phyloP scores from a whole-genome alignment of 306 rosid genomes.

The Glycine soja region DNA sequence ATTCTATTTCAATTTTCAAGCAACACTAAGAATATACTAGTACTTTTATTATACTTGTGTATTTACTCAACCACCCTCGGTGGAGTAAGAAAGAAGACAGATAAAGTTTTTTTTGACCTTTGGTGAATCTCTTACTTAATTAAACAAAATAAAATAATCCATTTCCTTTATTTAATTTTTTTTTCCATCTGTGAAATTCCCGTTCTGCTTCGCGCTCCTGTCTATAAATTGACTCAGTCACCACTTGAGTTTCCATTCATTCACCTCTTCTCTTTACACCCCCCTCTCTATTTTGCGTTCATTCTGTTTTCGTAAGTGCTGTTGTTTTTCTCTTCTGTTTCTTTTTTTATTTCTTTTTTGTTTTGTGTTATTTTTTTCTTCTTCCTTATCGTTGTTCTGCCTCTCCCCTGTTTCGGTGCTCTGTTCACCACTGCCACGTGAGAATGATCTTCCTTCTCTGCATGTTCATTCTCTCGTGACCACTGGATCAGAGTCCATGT shows the following conservation, averaged over 20 bases:
- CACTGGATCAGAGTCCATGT: slow-evolving; percentile 36
- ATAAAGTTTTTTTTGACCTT: slow-evolving; percentile 42
- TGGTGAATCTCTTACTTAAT: slow-evolving; percentile 43
- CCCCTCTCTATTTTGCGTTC: slow-evolving; percentile 57
- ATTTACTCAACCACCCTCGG: slow-evolving; percentile 40
- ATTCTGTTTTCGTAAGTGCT: slow-evolving; percentile 53
- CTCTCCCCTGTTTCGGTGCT: slow-evolving; percentile 20
- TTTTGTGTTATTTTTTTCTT: neutral
- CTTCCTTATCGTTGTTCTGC: slow-evolving; percentile 26
- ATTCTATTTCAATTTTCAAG: slow-evolving; percentile 25
- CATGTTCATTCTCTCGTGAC: slow-evolving; percentile 31
- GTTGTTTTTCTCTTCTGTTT: no score
- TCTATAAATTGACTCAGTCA: slow-evolving; percentile 51
- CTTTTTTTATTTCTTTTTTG: neutral
- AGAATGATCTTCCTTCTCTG: slow-evolving; percentile 34
- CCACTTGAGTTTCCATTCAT: slow-evolving; percentile 52
- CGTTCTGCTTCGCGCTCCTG: slow-evolving; percentile 37
- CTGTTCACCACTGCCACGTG: slow-evolving; percentile 17
- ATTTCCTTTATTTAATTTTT: neutral
- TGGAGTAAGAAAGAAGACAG: slow-evolving; percentile 27
- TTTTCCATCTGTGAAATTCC: slow-evolving; percentile 43
- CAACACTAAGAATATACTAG: slow-evolving; percentile 32
- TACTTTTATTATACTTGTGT: neutral
- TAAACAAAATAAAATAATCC: neutral
- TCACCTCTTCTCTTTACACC: slow-evolving; percentile 38